phyloP scores from a whole-genome alignment of 306 rosid genomes.

The Malus sylvestris region DNA sequence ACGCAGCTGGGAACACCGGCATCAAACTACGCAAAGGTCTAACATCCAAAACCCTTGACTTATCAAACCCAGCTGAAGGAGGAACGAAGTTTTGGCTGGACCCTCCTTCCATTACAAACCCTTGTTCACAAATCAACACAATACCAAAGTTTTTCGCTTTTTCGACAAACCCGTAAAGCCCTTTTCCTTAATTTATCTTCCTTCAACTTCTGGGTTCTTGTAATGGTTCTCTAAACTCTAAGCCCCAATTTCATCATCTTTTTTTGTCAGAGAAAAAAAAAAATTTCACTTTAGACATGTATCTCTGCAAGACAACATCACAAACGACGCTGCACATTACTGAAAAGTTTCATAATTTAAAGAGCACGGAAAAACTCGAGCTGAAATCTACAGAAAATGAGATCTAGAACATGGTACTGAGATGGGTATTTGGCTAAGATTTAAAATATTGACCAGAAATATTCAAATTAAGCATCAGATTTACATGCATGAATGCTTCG shows the following conservation, averaged over 20 bases:
- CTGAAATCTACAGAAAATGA: not conserved
- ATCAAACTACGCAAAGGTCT: conserved; percentile 52
- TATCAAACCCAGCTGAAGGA: conserved; percentile 41
- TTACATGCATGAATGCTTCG: not conserved
- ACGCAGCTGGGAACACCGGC: conserved; percentile 37
- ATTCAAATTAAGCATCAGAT: not conserved
- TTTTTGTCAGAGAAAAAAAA: not conserved
- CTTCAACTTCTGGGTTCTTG: not conserved
- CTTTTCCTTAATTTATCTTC: not conserved
- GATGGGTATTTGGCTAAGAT: not conserved
- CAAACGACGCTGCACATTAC: not conserved
- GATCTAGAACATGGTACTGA: conserved; percentile 1
- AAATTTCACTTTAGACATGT: not conserved
- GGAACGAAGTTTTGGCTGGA: conserved; percentile 34
- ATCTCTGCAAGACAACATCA: conserved; percentile 4
- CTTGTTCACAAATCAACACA: conserved; percentile 10
- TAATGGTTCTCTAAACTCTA: not conserved
- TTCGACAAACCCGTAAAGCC: not conserved
- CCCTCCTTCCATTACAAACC: conserved; percentile 42
- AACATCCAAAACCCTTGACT: conserved; percentile 49
- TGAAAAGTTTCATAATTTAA: not conserved
- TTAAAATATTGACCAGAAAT: not conserved
- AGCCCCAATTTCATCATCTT: not conserved
- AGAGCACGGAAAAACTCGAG: not conserved
- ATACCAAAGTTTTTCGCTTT: not conserved